Evolutionary conservation across 768 basidiomycete species (phyloP), one percentile per base, ranked within the genome.

Genomic region (Mycena filopes): DNA sequence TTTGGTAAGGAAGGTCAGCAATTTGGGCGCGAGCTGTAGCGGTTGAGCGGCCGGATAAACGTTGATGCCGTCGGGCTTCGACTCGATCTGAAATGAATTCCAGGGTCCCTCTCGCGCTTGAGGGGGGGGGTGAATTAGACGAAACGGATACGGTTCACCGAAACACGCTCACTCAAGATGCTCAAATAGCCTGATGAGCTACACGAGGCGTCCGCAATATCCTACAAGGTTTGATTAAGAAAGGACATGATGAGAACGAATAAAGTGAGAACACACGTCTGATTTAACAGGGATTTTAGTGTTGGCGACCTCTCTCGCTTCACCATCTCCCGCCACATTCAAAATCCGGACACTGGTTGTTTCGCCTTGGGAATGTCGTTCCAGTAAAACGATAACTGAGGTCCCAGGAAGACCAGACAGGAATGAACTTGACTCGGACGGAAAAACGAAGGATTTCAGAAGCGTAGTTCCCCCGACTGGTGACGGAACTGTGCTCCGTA

Each of bases 141-240:
- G 6, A 40, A 13, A 18, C 26, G 23, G 23, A 25, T 33, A 23
- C 23, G 10, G 20, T 42, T 60, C 3, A 10, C 31, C 31, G 4
- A 38, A 29, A 59, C 45, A 18, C 36, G 76, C 84, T 42, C 70
- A 87, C 88, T 74, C n/a, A 89, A 71, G 33, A 87, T 71, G 63
- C 80, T 85, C 46, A 89, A 61, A 68, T 78, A 76, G 21, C 88
- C 88, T 7, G 82, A 80, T 0, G 76, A 41, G 65, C 85, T 87
- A 49, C 79, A 84, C 8, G 86, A 81, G 1, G 79, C 68, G 46
- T 75, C 73, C 11, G 72, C 69, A 25, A 85, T 76, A 61, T 79
- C 68, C 84, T 85, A 48, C 5, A 31, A 51, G n/a, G n/a, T n/a
- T 28, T 41, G 6, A 21, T n/a, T 64, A 57, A 73, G 60, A 60